Conservation (phyloP, 2,329 filamentous ascomycete species). For the Cercospora citrullina region DNA sequence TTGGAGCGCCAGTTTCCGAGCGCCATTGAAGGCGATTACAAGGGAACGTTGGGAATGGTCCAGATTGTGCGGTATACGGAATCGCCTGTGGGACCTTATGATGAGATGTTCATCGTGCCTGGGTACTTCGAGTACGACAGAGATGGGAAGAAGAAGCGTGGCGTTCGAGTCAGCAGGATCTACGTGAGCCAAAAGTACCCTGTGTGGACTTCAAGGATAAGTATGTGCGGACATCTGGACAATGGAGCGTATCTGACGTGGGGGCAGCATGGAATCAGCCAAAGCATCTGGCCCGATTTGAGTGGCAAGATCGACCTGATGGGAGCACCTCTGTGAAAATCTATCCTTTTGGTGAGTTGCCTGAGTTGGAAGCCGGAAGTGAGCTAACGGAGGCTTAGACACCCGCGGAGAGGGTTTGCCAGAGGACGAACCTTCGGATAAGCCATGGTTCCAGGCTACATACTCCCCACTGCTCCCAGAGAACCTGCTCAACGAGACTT, state of each 20-base stretch:
- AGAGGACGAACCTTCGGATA: conserved; percentile 7
- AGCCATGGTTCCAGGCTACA: conserved; percentile 25
- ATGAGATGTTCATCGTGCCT: conserved; percentile 26
- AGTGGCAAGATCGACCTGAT: neutral
- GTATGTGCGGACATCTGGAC: conserved; percentile 2
- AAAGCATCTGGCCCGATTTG: neutral
- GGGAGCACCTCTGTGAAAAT: neutral
- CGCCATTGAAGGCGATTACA: neutral
- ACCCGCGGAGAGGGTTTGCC: neutral
- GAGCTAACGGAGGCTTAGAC: neutral
- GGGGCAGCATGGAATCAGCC: neutral
- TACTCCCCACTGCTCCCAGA: conserved; percentile 16
- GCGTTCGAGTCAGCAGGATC: conserved; percentile 22
- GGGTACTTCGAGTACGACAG: conserved; percentile 21
- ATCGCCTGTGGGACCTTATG: conserved; percentile 24
- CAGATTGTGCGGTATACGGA: conserved; percentile 15
- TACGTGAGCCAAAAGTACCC: conserved; percentile 27
- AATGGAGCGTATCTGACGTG: neutral
- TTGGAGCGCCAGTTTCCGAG: neutral
- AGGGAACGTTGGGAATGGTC: neutral
- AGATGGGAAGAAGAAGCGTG: conserved; percentile 13
- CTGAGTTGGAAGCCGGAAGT: too few relatives aligned
- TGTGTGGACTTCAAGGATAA: conserved; percentile 20
- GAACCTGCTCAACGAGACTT: conserved; percentile 3
- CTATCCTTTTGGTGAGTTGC: neutral